Evolutionary conservation across 495 filamentous ascomycete genomes (phyloP), one percentile per base, ranked within the genome.

Genomic region (Penicillium coprophilum): DNA sequence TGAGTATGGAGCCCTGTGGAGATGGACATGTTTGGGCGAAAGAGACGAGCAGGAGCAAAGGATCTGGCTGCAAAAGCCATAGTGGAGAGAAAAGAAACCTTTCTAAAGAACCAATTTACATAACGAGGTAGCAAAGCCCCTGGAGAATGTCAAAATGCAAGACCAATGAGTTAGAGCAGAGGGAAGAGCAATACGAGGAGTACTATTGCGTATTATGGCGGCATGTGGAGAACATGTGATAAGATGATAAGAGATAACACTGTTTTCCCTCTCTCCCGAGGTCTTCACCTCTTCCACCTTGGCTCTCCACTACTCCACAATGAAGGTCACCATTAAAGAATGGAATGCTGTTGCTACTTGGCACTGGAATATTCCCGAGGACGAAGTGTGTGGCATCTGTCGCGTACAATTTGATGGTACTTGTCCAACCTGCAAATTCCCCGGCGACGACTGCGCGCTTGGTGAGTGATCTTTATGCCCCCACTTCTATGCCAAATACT

Each of bases 371-470:
- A 91, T 96, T 67, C 91, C 94, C 43, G 92, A 96, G 63, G 94
- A 97, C 76, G 94, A 99, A 63, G 91, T 97, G 56, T 99, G 94
- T 63, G 94, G 94, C 55, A 99, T 99, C 75, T 99, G 94, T 78
- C 92, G 93, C 67, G 89, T 95, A 27, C 91, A 96, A 68, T 99
- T 97, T 70, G 94, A 99, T 67, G 91, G 92, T 23, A 97, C 94
- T 11, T 99, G 94, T 74, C 91, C 93, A 21, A 92, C 91, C 50
- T 99, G 94, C 85, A 96, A 96, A 81, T 97, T 89, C 68, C 94
- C 94, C 17, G 94, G 94, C 23, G 94, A 99, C 65, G 93, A 97
- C 64, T 99, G 94, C 74, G 85, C 88, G 23, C 77, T 99, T 46
- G 73, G 94, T 97, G 76, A 72, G 90, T 78, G 21, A 36, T 4